Evolutionary conservation across 2,329 filamentous ascomycete species (phyloP), one percentile per base, ranked within the genome.

Genomic region (Dissoconium aciculare): DNA sequence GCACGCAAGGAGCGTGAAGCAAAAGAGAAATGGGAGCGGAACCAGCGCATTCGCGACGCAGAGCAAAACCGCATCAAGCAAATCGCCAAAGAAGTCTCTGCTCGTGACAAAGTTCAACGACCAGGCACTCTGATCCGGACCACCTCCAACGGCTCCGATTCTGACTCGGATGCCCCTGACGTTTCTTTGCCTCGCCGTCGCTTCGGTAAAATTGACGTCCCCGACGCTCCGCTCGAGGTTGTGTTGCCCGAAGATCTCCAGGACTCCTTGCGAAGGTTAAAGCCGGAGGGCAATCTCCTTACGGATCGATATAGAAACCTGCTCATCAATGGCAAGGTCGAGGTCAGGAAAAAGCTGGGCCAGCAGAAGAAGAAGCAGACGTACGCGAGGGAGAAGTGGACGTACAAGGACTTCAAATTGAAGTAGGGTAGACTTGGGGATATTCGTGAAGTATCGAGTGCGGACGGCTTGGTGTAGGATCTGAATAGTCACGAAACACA

Each of bases 231-330:
- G 2, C 51, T 66, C 5, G 63, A 66, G 44, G 55, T 66, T 30
- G 58, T 63, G 5, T 52, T 66, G 4, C 56, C 60, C 26, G 63
- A 66, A 33, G 63, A 66, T 41, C 51, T 66, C 14, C 55, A 62
- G 42, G 63, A 66, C 33, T 64, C 61, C 1, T 48, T 66, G 30
- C 54, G 62, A 24, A 54, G 56, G 24, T 52, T 66, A 42, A 92
- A 87, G 57, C 89, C 89, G 0, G 89, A 98, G 56, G 89, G 89
- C n/a, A 95, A 94, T 52, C 62, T 94, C 23, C 64, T 98, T 44
- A 83, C 83, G 44, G 89, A 98, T 50, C 70, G 89, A 30, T 95
- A 93, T 63, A 68, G 89, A 39, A 95, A 72, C 54, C 65, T 95
- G 58, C 63, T 95, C 39, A 69, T 95, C 17, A 73, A 84, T 40